phyloP scores from a whole-genome alignment of 129 eudicot genomes.

The Pittosporum tobira region DNA sequence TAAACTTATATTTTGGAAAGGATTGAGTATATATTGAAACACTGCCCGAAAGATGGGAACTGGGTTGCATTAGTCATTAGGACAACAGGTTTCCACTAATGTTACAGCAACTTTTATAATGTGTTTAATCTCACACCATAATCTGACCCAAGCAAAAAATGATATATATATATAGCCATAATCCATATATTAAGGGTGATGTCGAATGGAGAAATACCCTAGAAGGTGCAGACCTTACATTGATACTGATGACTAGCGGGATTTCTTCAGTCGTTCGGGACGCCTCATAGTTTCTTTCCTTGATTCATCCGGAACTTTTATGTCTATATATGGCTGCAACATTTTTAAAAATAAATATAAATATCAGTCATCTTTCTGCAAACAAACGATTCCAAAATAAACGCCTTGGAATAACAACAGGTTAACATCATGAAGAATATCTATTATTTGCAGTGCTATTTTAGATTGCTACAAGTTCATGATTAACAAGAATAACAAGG shows the following conservation, averaged over 20 bases:
- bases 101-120: no score
- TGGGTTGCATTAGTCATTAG: no score
- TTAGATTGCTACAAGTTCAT: not conserved
- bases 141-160: no score
- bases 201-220: no score
- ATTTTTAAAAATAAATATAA: not conserved
- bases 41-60: no score
- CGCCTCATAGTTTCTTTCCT: slow-evolving; percentile 48
- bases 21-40: no score
- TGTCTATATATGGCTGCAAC: slow-evolving; percentile 32
- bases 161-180: no score
- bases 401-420: not conserved
- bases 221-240: slow-evolving; percentile 1
- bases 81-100: no score
- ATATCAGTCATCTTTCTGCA: not conserved
- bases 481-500: not conserved
- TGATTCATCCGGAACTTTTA: slow-evolving; percentile 33
- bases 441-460: not conserved
- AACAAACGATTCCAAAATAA: not conserved
- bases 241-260: slow-evolving; percentile 23
- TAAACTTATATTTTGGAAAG: no score
- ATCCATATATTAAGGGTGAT: no score
- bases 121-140: no score
- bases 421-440: no score
- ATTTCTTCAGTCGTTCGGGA: slow-evolving; percentile 39